Conservation (phyloP, 257 asterid genomes). For the Rubia yunnanensis region DNA sequence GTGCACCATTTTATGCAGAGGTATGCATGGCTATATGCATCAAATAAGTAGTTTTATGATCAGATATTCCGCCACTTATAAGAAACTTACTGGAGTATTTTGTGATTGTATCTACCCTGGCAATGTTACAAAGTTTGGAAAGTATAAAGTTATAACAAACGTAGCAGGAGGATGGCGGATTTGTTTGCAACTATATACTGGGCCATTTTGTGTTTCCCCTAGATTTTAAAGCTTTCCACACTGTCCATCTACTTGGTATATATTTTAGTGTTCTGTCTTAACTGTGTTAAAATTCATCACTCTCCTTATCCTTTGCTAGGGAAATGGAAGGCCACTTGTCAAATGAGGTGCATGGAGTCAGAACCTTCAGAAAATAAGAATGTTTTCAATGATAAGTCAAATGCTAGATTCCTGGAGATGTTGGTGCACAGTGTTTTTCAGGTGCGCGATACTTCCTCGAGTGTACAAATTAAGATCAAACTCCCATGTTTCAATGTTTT, state of each 20-base stretch:
- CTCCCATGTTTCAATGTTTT: neutral
- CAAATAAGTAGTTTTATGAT: neutral
- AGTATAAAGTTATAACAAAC: neutral
- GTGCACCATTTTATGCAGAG: neutral
- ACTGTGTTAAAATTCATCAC: neutral
- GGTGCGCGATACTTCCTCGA: conserved; percentile 30
- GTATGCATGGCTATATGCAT: neutral
- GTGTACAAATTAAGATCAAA: neutral
- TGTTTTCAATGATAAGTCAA: conserved; percentile 20
- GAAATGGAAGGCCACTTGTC: conserved; percentile 32
- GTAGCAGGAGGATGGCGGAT: neutral
- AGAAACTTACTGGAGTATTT: neutral
- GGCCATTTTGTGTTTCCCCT: neutral
- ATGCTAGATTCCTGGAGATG: conserved; percentile 20
- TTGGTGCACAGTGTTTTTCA: conserved; percentile 27
- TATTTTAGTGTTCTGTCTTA: neutral
- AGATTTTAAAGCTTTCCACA: neutral
- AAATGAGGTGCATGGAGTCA: conserved; percentile 25
- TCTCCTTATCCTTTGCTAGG: conserved; percentile 32
- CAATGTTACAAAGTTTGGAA: neutral
- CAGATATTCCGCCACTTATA: neutral
- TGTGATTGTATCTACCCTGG: neutral
- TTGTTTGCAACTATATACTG: neutral
- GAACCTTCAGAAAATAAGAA: conserved; percentile 21
- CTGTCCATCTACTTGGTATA: neutral